A percentile compares a stretch with the other conserved stretches of the same genome.
Conservation (phyloP, 768 basidiomycete species). For the Hypholoma fasciculare region DNA sequence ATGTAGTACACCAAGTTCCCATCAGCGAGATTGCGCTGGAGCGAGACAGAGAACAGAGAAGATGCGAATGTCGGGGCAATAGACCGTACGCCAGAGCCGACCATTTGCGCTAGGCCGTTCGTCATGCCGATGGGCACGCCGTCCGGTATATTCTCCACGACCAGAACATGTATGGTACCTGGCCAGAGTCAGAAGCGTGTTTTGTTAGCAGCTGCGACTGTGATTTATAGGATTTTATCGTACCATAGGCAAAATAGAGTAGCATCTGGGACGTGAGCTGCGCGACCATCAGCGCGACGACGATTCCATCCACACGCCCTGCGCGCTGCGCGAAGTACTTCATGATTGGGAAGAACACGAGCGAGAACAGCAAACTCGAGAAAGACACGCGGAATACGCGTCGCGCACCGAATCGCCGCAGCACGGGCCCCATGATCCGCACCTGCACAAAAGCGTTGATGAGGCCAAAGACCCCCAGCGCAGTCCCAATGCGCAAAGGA, state of each 20-base stretch:
- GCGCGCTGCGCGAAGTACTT: slow-evolving; percentile 32
- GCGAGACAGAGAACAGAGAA: not conserved
- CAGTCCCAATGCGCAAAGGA: slow-evolving; percentile 58
- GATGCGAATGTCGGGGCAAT: not conserved
- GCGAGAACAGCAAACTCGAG: slow-evolving; percentile 22
- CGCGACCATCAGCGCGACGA: slow-evolving; percentile 29
- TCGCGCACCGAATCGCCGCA: slow-evolving; percentile 56
- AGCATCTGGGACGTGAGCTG: slow-evolving; percentile 30
- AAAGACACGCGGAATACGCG: slow-evolving; percentile 43
- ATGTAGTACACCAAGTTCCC: no score
- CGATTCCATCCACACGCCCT: slow-evolving; percentile 31
- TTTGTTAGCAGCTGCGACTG: not conserved
- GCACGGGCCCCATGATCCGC: slow-evolving; percentile 48
- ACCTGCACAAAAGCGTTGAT: slow-evolving; percentile 56
- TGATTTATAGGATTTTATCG: not conserved
- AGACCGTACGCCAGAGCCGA: not conserved
- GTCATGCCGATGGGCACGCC: not conserved
- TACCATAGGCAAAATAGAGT: slow-evolving; percentile 36
- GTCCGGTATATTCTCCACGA: not conserved
- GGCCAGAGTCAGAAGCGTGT: not conserved
- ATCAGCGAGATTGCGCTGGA: not conserved
- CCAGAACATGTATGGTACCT: not conserved
- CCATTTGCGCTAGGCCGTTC: not conserved
- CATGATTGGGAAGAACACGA: slow-evolving; percentile 34
- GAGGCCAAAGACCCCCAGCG: slow-evolving; percentile 29